These are phyloP conservation scores for Capsicum baccatum DNA, from an alignment of 257 asterid species.

Conservation along the genomic window DNA sequence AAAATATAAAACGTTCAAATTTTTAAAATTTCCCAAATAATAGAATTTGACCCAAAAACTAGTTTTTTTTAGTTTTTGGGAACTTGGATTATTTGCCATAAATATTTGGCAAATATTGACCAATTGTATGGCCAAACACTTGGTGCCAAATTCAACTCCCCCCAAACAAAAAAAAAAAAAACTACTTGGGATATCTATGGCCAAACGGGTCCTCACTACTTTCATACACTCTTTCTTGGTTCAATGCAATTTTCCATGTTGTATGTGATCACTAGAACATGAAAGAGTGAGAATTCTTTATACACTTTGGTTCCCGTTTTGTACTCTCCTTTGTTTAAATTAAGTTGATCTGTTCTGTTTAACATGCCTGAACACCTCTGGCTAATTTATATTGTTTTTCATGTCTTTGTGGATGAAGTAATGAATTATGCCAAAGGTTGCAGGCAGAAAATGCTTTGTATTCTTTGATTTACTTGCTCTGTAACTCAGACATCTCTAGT, in stretches of 20 bases:
- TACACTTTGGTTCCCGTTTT: slow-evolving; percentile 12
- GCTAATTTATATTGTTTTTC: slow-evolving; percentile 32
- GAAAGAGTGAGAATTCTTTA: neutral
- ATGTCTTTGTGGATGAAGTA: slow-evolving; percentile 56
- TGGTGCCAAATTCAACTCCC: no score
- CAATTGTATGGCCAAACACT: no score
- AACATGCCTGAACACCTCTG: slow-evolving; percentile 20
- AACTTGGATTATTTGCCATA: no score
- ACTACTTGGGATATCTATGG: no score
- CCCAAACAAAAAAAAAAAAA: no score
- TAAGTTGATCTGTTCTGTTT: slow-evolving; percentile 17
- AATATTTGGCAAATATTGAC: no score
- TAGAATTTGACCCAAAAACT: no score
- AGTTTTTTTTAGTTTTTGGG: no score
- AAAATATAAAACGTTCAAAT: no score
- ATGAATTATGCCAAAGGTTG: slow-evolving; percentile 65
- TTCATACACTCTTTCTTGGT: slow-evolving; percentile 24
- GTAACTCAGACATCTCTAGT: slow-evolving; percentile 51
- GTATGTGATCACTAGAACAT: neutral
- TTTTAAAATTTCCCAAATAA: no score
- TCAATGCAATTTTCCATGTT: slow-evolving; percentile 10
- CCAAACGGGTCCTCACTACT: neutral
- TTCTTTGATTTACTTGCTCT: slow-evolving; percentile 62
- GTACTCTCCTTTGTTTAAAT: neutral
- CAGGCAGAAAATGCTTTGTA: slow-evolving; percentile 73